Conservation (phyloP, 2,329 filamentous ascomycete species). For the Stylonectria norvegica region DNA sequence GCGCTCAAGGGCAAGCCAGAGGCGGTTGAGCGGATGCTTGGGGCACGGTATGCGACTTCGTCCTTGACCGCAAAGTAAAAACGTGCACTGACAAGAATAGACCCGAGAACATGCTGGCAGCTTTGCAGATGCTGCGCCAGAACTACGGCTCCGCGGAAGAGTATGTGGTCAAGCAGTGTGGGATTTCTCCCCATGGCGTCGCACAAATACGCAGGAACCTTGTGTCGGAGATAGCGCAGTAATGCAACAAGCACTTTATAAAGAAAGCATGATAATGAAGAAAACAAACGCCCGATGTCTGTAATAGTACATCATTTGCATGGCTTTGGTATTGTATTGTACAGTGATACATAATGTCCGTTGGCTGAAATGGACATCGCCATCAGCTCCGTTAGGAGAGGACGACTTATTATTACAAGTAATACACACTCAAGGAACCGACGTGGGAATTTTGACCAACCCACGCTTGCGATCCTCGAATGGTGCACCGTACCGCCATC, state of each 20-base stretch:
- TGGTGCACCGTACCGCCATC: conserved; percentile 63
- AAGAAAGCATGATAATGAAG: too few species aligned
- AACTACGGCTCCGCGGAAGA: conserved; percentile 61
- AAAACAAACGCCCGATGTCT: conserved; percentile 10
- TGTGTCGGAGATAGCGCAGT: conserved; percentile 39
- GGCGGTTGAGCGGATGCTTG: conserved; percentile 45
- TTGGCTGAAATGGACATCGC: too few species aligned
- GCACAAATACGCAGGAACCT: conserved; percentile 50
- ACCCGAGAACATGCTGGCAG: conserved; percentile 47
- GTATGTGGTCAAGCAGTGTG: conserved; percentile 59
- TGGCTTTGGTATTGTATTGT: conserved; percentile 25
- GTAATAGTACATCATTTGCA: conserved; percentile 22
- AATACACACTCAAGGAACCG: conserved; percentile 44
- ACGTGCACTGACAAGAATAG: conserved; percentile 25
- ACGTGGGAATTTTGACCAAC: conserved; percentile 65
- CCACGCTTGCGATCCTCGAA: conserved; percentile 60
- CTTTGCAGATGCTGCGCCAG: conserved; percentile 51
- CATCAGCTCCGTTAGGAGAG: conserved; percentile 4
- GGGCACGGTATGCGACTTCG: conserved; percentile 35
- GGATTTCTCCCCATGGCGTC: conserved; percentile 55
- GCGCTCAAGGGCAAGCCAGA: conserved; percentile 45
- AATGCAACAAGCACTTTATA: conserved; percentile 29
- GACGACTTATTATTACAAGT: conserved; percentile 12
- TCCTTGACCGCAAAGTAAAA: not conserved
- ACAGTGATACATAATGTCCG: conserved; percentile 22